These are phyloP conservation scores for Solanum gracilifrons DNA, from an alignment of 257 asterid species.

Conservation along the genomic window DNA sequence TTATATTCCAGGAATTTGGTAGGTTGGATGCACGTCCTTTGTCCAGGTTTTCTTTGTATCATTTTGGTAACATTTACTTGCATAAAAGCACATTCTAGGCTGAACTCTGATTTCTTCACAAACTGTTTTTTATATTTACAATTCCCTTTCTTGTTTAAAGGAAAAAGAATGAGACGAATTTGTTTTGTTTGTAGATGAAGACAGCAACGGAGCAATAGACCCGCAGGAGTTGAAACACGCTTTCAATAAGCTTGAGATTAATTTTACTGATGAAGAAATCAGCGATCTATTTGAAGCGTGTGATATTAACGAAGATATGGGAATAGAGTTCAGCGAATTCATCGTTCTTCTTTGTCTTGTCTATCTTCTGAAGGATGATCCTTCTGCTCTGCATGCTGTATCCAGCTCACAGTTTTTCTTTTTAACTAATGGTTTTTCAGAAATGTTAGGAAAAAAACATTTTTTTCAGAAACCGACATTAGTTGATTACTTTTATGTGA, in stretches of 20 bases:
- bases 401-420: constrained; percentile 11
- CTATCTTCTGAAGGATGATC: constrained; percentile 72
- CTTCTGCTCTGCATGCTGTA: constrained; percentile 31
- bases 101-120: neutral
- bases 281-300: constrained; percentile 71
- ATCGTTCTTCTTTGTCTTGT: constrained; percentile 89
- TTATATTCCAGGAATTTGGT: constrained; percentile 66
- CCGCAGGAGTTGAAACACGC: constrained; percentile 69
- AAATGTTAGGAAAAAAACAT: neutral
- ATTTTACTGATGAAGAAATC: constrained; percentile 65
- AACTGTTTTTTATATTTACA: neutral
- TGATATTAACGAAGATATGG: constrained; percentile 71
- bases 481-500: neutral
- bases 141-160: neutral
- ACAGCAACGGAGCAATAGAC: constrained; percentile 72
- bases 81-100: neutral
- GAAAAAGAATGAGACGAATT: neutral
- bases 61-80: neutral
- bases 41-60: neutral
- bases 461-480: neutral
- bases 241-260: constrained; percentile 51
- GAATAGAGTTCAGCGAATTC: constrained; percentile 71
- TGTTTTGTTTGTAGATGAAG: constrained; percentile 40
- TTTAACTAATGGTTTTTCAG: neutral
- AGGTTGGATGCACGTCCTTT: neutral